Evolutionary conservation across 345 rosid species (phyloP), one percentile per base, ranked within the genome.

Genomic region (Jatropha curcas): DNA sequence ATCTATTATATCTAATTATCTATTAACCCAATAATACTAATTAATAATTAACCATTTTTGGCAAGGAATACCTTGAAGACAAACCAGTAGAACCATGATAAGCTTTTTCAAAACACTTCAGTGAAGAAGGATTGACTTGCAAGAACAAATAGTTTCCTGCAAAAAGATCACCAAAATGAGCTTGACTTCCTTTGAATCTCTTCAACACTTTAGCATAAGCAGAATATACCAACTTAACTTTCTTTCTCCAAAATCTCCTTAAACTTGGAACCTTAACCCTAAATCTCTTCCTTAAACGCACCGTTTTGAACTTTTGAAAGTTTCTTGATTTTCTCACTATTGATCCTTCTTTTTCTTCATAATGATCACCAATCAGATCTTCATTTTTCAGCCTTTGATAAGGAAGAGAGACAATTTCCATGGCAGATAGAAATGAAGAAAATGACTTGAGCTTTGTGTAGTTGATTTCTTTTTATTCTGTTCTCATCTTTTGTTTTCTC

Each of bases 141-240:
- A 89, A 41, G 81, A 91, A 87, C 37, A 91, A 81, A 76, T 88
- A 91, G 30, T 89, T 91, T 48, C 91, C 97, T 72, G 91, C 87
- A 77, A 91, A 89, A 35, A 91, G 84, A 80, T 91, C 97, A 45
- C 89, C 89, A 74, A 89, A 81, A 75, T 87, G 88, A 67, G 83
- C 75, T 73, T 83, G 87, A 45, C 94, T 82, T 61, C 85, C 86
- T 66, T 82, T 89, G 62, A 89, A 73, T 68, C 97, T 89, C 87
- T 82, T 84, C 82, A 88, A 3, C 48, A 89, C 33, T 48, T 78
- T 87, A 7, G 74, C 77, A 70, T 84, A 76, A 12, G 87, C 34
- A 28, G 56, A 62, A 34, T 77, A 35, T 5, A 79, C 80, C 53
- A 78, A 30, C 71, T 60, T 83, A 5, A 56, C 76, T 75, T 73